These are phyloP conservation scores for Glycine soja DNA, from an alignment of 306 rosid genomes.

Conservation along the genomic window DNA sequence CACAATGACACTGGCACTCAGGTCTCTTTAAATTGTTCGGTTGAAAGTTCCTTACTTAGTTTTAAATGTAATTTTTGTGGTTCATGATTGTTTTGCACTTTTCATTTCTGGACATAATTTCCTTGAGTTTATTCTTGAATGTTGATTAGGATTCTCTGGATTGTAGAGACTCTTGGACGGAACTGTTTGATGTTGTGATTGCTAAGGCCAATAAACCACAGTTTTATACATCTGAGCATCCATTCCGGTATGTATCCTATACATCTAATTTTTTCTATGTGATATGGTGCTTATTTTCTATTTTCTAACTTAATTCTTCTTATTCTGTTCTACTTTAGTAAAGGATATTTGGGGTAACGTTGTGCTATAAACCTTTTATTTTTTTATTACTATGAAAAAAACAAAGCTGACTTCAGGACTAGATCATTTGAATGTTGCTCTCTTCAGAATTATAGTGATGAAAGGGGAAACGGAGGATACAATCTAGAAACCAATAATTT, in stretches of 20 bases:
- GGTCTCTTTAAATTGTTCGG: constrained; percentile 37
- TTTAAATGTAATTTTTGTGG: constrained; percentile 33
- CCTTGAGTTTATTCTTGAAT: constrained; percentile 41
- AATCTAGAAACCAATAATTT: neutral
- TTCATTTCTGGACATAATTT: constrained; percentile 44
- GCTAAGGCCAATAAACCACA: constrained; percentile 93
- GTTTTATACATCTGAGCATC: constrained; percentile 95
- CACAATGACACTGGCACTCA: neutral
- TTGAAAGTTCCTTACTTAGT: constrained; percentile 26
- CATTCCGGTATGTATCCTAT: constrained; percentile 81
- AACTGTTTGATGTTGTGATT: constrained; percentile 94
- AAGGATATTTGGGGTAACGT: neutral
- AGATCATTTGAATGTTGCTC: constrained; percentile 30
- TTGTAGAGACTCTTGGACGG: constrained; percentile 80
- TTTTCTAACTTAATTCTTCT: neutral
- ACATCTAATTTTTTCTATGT: constrained; percentile 4
- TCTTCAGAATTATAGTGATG: constrained; percentile 22
- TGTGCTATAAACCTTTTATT: too few relatives aligned
- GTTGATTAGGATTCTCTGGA: constrained; percentile 76
- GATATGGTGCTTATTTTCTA: constrained; percentile 13
- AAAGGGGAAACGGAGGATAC: constrained; percentile 25
- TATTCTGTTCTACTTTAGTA: constrained; percentile 3
- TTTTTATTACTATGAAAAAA: neutral
- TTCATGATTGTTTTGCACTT: constrained; percentile 26
- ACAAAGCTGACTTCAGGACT: constrained; percentile 22